These are phyloP conservation scores for Aspergillus egyptiacus DNA, from an alignment of 495 filamentous ascomycete genomes.

Conservation along the genomic window DNA sequence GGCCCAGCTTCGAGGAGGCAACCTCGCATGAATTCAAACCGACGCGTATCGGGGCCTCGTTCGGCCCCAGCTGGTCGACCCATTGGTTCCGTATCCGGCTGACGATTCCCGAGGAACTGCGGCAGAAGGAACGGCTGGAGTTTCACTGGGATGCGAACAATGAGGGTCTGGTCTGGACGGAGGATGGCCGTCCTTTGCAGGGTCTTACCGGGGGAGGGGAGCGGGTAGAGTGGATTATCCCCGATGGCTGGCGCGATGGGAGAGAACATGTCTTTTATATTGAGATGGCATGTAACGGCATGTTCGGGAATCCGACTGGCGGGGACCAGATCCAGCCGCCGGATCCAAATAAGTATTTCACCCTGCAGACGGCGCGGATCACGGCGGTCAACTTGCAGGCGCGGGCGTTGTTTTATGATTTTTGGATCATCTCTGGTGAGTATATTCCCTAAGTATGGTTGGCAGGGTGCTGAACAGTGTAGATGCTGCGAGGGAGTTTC, in stretches of 20 bases:
- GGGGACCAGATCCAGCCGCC: conserved; percentile 89
- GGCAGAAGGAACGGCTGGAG: conserved; percentile 70
- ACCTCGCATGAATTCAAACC: conserved; percentile 69
- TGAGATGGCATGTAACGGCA: conserved; percentile 97
- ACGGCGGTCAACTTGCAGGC: conserved; percentile 84
- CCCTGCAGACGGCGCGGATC: conserved; percentile 73
- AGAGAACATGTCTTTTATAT: conserved; percentile 86
- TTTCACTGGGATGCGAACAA: conserved; percentile 94
- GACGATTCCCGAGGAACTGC: conserved; percentile 65
- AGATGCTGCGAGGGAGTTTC: conserved; percentile 77
- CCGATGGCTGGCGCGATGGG: conserved; percentile 71
- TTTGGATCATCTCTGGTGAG: conserved; percentile 78
- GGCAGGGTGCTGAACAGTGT: neutral
- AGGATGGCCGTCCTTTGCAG: conserved; percentile 83
- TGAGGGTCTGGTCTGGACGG: conserved; percentile 85
- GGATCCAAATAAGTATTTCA: conserved; percentile 70
- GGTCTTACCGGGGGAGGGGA: conserved; percentile 91
- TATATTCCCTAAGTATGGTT: neutral
- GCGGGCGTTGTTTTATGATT: conserved; percentile 77
- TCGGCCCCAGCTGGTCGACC: conserved; percentile 96
- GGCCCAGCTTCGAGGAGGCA: conserved; percentile 88
- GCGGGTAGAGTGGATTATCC: conserved; percentile 83
- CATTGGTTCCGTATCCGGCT: conserved; percentile 90
- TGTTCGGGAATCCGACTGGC: conserved; percentile 89
- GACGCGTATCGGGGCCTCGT: conserved; percentile 69